Conservation (phyloP, 2,329 filamentous ascomycete species). For the Mollisia scopiformis region DNA sequence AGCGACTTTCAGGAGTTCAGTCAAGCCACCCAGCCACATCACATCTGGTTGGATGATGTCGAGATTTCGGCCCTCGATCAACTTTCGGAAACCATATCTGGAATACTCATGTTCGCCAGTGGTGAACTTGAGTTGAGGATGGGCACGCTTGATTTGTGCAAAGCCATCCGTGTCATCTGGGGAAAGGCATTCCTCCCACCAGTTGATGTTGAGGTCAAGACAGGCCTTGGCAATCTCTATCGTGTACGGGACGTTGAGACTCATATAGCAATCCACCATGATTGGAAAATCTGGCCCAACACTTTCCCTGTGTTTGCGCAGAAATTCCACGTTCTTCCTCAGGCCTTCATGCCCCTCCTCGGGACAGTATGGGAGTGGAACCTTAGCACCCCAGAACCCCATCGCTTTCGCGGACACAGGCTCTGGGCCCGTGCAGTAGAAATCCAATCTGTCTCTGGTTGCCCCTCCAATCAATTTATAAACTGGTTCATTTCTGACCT, state of each 20-base stretch:
- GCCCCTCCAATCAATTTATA: slow-evolving; percentile 93
- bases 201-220: slow-evolving; percentile 86
- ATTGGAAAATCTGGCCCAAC: slow-evolving; percentile 90
- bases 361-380: slow-evolving; percentile 86
- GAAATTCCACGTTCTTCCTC: slow-evolving; percentile 87
- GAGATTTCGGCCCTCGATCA: slow-evolving; percentile 87
- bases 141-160: slow-evolving; percentile 84
- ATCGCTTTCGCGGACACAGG: slow-evolving; percentile 78
- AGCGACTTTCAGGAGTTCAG: slow-evolving; percentile 86
- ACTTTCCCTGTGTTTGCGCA: slow-evolving; percentile 80
- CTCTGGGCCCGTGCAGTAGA: slow-evolving; percentile 93
- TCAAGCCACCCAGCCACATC: slow-evolving; percentile 96
- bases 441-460: slow-evolving; percentile 81
- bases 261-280: slow-evolving; percentile 98
- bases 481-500: slow-evolving; percentile 89
- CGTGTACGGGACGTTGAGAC: slow-evolving; percentile 87
- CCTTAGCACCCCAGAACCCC: slow-evolving; percentile 91
- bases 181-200: slow-evolving; percentile 94
- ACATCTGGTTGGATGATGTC: slow-evolving; percentile 96
- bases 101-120: slow-evolving; percentile 97
- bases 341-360: slow-evolving; percentile 83
- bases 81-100: slow-evolving; percentile 90
- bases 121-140: slow-evolving; percentile 90
- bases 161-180: slow-evolving; percentile 94
- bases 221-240: slow-evolving; percentile 87